Percentiles rank a stretch among this genome's conserved stretches.
Evolutionary conservation across 1,284 basidiomycete species (phyloP).

Genomic region (Cutaneotrichosporon spelunceum): DNA sequence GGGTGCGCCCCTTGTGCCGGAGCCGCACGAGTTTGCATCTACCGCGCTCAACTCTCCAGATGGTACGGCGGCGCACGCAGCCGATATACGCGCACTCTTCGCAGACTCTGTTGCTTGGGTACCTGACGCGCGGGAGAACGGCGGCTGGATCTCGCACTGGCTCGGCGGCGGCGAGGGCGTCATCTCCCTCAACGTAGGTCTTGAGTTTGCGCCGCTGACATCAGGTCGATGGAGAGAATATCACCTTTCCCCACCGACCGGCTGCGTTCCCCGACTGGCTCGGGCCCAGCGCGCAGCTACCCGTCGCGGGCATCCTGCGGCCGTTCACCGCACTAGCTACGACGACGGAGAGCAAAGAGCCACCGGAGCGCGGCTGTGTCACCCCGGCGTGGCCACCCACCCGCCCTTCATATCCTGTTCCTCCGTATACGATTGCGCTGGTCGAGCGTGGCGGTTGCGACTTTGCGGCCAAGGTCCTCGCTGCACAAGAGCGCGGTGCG

Average conservation of each 20-base stretch:
- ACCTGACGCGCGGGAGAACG: neutral
- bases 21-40: slow-evolving; percentile 1
- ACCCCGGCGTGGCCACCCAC: slow-evolving; percentile 30
- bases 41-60: neutral
- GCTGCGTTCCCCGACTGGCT: slow-evolving; percentile 48
- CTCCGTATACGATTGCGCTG: slow-evolving; percentile 62
- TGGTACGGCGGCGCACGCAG: neutral
- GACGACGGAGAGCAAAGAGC: neutral
- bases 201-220: neutral
- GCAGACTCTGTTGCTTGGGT: slow-evolving; percentile 14
- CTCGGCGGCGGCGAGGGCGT: slow-evolving; percentile 2
- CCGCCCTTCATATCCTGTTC: slow-evolving; percentile 21
- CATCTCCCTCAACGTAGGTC: neutral
- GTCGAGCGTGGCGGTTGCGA: slow-evolving; percentile 81
- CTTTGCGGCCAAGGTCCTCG: slow-evolving; percentile 78
- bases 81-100: slow-evolving; percentile 2
- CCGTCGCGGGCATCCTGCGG: slow-evolving; percentile 36
- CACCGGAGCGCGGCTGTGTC: slow-evolving; percentile 28
- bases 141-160: slow-evolving; percentile 9
- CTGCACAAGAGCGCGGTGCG: slow-evolving; percentile 79
- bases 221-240: slow-evolving; percentile 23
- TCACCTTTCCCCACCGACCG: slow-evolving; percentile 48
- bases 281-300: slow-evolving; percentile 27
- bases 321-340: slow-evolving; percentile 30
- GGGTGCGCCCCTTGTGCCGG: slow-evolving; percentile 6